Evolutionary conservation across 2,329 filamentous ascomycete genomes (phyloP).

Genomic region (Dactylellina haptotyla): DNA sequence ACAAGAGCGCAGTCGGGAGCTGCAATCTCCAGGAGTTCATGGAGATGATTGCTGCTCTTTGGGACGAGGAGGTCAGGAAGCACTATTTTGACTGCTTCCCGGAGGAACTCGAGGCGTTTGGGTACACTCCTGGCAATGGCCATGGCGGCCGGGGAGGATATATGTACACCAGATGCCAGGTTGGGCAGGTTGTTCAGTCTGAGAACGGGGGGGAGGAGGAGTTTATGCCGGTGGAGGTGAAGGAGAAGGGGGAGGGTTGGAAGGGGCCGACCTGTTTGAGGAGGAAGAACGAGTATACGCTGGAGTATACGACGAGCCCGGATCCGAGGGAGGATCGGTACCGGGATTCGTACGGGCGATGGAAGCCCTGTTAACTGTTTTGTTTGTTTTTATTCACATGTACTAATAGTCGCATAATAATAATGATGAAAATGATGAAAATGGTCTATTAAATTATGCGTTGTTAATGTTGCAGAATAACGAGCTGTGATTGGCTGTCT

Average conservation of each 20-base stretch:
- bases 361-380: no score
- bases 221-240: neutral
- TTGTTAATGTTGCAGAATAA: conserved; percentile 4
- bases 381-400: no score
- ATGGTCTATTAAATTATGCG: neutral
- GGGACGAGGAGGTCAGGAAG: conserved; percentile 29
- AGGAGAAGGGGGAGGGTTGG: conserved; percentile 7
- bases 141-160: neutral
- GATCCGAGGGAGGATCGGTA: no score
- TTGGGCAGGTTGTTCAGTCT: neutral
- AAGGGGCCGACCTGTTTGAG: conserved; percentile 33
- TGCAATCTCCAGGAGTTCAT: conserved; percentile 7
- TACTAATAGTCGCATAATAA: no score
- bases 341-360: no score
- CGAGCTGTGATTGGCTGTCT: neutral
- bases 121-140: neutral
- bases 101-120: conserved; percentile 3
- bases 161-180: neutral
- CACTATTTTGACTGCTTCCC: neutral
- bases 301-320: neutral
- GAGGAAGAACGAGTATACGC: conserved; percentile 23
- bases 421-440: neutral
- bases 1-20: neutral
- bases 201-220: neutral
- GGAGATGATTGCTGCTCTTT: conserved; percentile 30